These are phyloP conservation scores for Pyrenochaeta sp. DNA, from an alignment of 2,329 filamentous ascomycete species.

Conservation along the genomic window DNA sequence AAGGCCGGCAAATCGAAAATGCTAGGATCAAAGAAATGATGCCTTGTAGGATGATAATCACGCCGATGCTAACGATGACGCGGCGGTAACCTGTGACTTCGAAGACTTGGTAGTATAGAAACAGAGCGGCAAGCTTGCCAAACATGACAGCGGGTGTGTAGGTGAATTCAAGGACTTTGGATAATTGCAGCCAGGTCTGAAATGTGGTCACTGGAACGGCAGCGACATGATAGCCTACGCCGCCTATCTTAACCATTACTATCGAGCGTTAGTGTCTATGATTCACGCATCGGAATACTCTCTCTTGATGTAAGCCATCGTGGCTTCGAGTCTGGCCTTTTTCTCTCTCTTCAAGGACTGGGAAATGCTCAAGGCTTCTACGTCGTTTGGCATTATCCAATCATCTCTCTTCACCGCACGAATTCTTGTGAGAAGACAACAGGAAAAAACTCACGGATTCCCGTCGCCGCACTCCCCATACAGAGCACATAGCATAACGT, in stretches of 20 bases:
- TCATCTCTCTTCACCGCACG: background rate
- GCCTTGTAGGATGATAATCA: slow-evolving; percentile 13
- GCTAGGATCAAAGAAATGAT: slow-evolving; percentile 9
- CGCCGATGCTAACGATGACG: slow-evolving; percentile 7
- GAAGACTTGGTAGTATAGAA: slow-evolving; percentile 15
- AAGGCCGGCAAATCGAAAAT: slow-evolving; percentile 12
- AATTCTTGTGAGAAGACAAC: background rate
- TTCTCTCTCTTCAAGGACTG: background rate
- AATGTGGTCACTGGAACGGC: slow-evolving; percentile 6
- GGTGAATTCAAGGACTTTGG: slow-evolving; percentile 17
- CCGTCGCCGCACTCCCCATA: slow-evolving; percentile 10
- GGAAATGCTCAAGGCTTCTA: background rate
- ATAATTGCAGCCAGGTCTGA: slow-evolving; percentile 11
- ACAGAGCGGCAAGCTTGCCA: slow-evolving; percentile 11
- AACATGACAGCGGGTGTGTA: slow-evolving; percentile 17
- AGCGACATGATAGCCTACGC: slow-evolving; percentile 7
- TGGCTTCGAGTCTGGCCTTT: background rate
- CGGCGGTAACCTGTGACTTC: slow-evolving; percentile 4
- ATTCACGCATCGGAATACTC: background rate
- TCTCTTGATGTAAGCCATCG: background rate
- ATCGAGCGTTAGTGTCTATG: slow-evolving; percentile 5
- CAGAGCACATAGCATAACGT: slow-evolving; percentile 15
- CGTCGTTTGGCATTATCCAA: background rate
- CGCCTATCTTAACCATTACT: slow-evolving; percentile 16
- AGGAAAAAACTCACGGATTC: slow-evolving; percentile 7